Evolutionary conservation across 2,329 filamentous ascomycete species (phyloP), one percentile per base, ranked within the genome.

Genomic region (Cladosporium sp.): DNA sequence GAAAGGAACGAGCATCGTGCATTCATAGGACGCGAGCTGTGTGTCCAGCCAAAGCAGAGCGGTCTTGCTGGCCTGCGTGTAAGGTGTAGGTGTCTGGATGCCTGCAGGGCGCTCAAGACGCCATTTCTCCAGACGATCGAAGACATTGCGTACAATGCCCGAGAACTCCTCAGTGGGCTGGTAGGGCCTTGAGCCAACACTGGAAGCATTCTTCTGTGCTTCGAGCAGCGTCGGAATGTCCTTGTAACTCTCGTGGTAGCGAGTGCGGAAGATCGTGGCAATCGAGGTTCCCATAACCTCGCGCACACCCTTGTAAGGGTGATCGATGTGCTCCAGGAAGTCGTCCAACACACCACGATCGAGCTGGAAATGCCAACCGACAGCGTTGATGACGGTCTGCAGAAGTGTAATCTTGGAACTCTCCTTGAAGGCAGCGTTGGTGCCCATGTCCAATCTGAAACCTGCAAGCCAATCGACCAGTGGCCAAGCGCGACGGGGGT

Each of bases 391-490:
- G 68, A 92, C 87, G 71, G 96, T 92, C 71, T 97, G 92, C 21
- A 99, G 83, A 34, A 99, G 82, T 70, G 95, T 90, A 18, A 99
- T 92, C 81, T 98, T 97, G 32, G 94, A 96, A 65, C 94, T 97
- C 77, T 99, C 96, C 78, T 99, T 99, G 85, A 99, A 99, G 0
- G 95, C 95, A 4, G 96, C 95, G 75, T 98, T 97, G 0, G 94
- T 97, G 6, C 87, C 84, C 90, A 98, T 94, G 76, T 99, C 95
- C 11, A 99, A 84, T 34, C 92, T 87, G 86, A 98, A 98, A 64
- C 89, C 87, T 57, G 90, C 87, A 24, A 99, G 83, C 78, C 88
- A 90, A 69, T 95, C 90, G 41, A 97, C 87, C 69, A 99, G 85
- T 70, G 96, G 94, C 83, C 91, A 93, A 3, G 89, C 89, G 69